Conservation (phyloP, 306 rosid species). For the Carpinus viminea region DNA sequence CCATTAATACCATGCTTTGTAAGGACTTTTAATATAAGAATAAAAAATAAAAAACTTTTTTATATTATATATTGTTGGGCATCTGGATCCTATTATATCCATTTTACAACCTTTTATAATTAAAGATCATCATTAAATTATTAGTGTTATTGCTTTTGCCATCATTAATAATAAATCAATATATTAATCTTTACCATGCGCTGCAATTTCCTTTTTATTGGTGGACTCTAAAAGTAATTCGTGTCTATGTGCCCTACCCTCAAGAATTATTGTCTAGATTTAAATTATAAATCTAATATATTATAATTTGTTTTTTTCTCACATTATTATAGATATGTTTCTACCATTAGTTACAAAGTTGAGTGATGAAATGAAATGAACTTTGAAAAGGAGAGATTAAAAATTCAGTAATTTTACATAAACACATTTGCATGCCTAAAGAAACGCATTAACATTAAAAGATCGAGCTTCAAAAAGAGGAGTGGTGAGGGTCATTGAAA, state of each 20-base stretch:
- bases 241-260: not conserved
- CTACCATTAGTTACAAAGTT: conserved; percentile 29
- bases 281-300: conserved; percentile 9
- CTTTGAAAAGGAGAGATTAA: not conserved
- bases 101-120: no score
- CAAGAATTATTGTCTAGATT: conserved; percentile 21
- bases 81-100: no score
- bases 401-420: not conserved
- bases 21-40: no score
- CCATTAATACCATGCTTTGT: no score
- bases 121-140: not conserved
- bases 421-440: not conserved
- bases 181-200: not conserved
- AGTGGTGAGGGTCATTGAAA: not conserved
- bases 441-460: not conserved
- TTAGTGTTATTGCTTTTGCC: not conserved
- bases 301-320: no score
- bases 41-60: no score
- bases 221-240: not conserved
- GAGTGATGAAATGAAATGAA: conserved; percentile 25
- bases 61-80: no score
- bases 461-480: not conserved
- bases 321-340: not conserved
- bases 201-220: not conserved
- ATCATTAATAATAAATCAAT: not conserved